Conservation (phyloP, 306 rosid species). For the Urtica urens region DNA sequence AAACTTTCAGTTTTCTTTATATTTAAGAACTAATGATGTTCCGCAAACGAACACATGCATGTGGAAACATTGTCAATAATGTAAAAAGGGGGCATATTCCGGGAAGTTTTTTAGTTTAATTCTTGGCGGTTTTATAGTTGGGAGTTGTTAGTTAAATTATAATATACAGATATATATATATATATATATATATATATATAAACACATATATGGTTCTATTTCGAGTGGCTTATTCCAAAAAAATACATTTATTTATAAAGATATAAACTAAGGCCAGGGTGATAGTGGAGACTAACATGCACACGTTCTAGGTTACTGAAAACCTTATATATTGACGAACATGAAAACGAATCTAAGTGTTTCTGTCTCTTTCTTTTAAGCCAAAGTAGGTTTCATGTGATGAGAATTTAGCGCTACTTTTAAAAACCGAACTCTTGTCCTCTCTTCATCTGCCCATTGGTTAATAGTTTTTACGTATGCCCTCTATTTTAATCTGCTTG, state of each 20-base stretch:
- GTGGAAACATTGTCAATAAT: too few relatives aligned
- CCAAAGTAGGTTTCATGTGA: conserved; percentile 51
- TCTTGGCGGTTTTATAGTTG: conserved; percentile 29
- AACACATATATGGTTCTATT: background rate
- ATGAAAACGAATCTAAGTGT: conserved; percentile 21
- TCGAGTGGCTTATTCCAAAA: background rate
- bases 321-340: conserved; percentile 14
- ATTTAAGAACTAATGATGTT: too few relatives aligned
- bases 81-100: too few relatives aligned
- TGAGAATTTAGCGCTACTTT: conserved; percentile 14
- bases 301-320: conserved; percentile 22
- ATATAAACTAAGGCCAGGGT: conserved; percentile 26
- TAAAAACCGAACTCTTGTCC: conserved; percentile 1
- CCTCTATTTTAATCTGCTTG: too few relatives aligned
- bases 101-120: too few relatives aligned
- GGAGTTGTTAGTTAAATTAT: conserved; percentile 19
- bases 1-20: too few relatives aligned
- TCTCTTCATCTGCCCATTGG: too few relatives aligned
- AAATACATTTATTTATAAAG: too few relatives aligned
- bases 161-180: too few relatives aligned
- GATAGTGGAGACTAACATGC: conserved; percentile 55
- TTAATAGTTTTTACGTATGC: too few relatives aligned
- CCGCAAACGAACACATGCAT: too few relatives aligned
- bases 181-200: background rate
- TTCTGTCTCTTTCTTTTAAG: conserved; percentile 17